A percentile compares a stretch with the other conserved stretches of the same genome.
Evolutionary conservation across 352 stramenopile genomes (phyloP).

Genomic region (Phytophthora tubulina): DNA sequence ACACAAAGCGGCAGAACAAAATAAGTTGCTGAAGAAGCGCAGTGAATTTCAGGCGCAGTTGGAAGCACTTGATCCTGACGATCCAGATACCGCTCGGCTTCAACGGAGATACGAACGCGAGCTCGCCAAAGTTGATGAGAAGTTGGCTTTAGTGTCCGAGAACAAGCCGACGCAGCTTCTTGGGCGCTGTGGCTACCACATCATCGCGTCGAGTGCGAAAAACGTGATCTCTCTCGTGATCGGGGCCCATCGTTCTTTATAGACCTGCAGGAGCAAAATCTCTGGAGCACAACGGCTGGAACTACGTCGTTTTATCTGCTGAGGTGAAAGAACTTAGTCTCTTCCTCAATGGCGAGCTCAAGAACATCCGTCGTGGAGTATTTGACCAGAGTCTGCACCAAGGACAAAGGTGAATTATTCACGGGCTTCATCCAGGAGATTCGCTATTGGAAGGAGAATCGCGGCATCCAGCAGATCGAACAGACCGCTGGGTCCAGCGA

Average conservation of each 20-base stretch:
- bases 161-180: slow-evolving; percentile 61
- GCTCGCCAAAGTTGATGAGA: slow-evolving; percentile 65
- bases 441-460: slow-evolving; percentile 67
- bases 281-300: slow-evolving; percentile 60
- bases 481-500: slow-evolving; percentile 41
- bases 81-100: slow-evolving; percentile 44
- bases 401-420: slow-evolving; percentile 56
- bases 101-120: slow-evolving; percentile 64
- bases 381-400: slow-evolving; percentile 65
- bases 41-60: slow-evolving; percentile 48
- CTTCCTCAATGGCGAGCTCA: slow-evolving; percentile 57
- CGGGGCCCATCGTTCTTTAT: slow-evolving; percentile 51
- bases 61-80: slow-evolving; percentile 31
- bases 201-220: slow-evolving; percentile 61
- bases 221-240: slow-evolving; percentile 63
- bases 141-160: slow-evolving; percentile 60
- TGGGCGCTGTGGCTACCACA: slow-evolving; percentile 60
- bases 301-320: slow-evolving; percentile 67
- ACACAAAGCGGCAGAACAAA: slow-evolving; percentile 55
- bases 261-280: slow-evolving; percentile 36
- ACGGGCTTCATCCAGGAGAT: slow-evolving; percentile 73
- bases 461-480: slow-evolving; percentile 48
- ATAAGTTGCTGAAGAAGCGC: slow-evolving; percentile 68
- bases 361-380: slow-evolving; percentile 49
- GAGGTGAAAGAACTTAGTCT: slow-evolving; percentile 59